A percentile compares a stretch with the other conserved stretches of the same genome.
Conservation (phyloP, 1,284 basidiomycete species). For the Cryptococcus neoformans region DNA sequence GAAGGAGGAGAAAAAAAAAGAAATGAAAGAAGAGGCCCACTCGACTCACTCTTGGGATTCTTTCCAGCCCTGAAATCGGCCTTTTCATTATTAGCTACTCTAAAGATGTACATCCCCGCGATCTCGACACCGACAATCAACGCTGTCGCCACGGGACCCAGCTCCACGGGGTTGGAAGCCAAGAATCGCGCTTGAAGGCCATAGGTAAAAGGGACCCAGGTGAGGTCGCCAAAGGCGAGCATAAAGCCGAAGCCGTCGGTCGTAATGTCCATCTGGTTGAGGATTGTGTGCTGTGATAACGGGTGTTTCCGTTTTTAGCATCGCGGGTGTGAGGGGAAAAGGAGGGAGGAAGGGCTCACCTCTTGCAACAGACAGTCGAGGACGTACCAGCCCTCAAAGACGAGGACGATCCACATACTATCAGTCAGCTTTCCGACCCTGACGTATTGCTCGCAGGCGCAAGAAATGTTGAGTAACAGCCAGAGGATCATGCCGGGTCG, state of each 20-base stretch:
- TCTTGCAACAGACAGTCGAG: slow-evolving; percentile 85
- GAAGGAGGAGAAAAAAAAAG: too few species aligned
- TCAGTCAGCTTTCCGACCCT: slow-evolving; percentile 73
- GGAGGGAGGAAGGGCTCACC: slow-evolving; percentile 52
- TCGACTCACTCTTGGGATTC: slow-evolving; percentile 75
- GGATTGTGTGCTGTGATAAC: slow-evolving; percentile 60
- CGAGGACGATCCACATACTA: slow-evolving; percentile 84
- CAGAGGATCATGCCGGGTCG: slow-evolving; percentile 95
- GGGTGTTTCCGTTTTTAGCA: too few species aligned
- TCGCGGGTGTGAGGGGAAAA: not conserved
- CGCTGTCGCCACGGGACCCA: slow-evolving; percentile 63
- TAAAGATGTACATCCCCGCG: slow-evolving; percentile 89
- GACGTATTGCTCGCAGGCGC: slow-evolving; percentile 85
- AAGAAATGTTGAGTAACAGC: slow-evolving; percentile 86
- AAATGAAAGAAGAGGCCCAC: not conserved
- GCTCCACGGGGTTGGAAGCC: slow-evolving; percentile 77
- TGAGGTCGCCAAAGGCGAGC: slow-evolving; percentile 89
- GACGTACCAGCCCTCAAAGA: slow-evolving; percentile 87
- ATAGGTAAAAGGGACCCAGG: slow-evolving; percentile 96
- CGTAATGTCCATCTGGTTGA: slow-evolving; percentile 97
- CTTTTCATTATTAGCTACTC: slow-evolving; percentile 87
- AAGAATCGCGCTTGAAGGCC: slow-evolving; percentile 92
- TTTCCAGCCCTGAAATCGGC: slow-evolving; percentile 89
- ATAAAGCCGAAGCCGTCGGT: slow-evolving; percentile 99
- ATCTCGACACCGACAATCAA: slow-evolving; percentile 67